phyloP scores from a whole-genome alignment of 441 rosid genomes.

The Bruguiera hainesii region DNA sequence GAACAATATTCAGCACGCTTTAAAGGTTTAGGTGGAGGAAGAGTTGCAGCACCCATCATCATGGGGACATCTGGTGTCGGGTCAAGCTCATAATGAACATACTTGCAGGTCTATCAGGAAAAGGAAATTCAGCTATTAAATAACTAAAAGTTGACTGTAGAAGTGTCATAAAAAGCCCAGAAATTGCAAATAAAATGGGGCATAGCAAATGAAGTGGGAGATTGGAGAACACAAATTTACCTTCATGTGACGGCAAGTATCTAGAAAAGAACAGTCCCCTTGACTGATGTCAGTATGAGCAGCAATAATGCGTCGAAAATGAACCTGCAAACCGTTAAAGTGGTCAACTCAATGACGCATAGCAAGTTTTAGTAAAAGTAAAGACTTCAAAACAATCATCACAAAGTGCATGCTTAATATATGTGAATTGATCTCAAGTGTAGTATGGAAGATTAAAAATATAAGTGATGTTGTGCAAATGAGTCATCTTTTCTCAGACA shows the following conservation, averaged over 20 bases:
- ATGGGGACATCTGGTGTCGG: constrained; percentile 71
- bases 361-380: neutral
- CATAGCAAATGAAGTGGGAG: neutral
- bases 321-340: constrained; percentile 49
- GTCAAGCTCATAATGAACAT: constrained; percentile 96
- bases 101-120: constrained; percentile 84
- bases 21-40: constrained; percentile 59
- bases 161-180: constrained; percentile 13
- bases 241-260: constrained; percentile 99
- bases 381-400: neutral
- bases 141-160: neutral
- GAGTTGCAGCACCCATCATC: constrained; percentile 35
- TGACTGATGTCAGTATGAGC: constrained; percentile 88
- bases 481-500: neutral
- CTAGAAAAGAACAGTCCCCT: constrained; percentile 99
- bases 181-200: neutral
- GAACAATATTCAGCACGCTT: constrained; percentile 98
- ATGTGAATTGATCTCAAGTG: neutral
- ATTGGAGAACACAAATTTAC: constrained; percentile 29
- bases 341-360: neutral
- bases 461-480: neutral
- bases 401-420: neutral
- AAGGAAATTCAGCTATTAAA: neutral
- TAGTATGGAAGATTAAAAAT: neutral
- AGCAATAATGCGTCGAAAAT: constrained; percentile 90